Evolutionary conservation across 257 asterid genomes (phyloP).

Genomic region (Gentiana macrophylla): DNA sequence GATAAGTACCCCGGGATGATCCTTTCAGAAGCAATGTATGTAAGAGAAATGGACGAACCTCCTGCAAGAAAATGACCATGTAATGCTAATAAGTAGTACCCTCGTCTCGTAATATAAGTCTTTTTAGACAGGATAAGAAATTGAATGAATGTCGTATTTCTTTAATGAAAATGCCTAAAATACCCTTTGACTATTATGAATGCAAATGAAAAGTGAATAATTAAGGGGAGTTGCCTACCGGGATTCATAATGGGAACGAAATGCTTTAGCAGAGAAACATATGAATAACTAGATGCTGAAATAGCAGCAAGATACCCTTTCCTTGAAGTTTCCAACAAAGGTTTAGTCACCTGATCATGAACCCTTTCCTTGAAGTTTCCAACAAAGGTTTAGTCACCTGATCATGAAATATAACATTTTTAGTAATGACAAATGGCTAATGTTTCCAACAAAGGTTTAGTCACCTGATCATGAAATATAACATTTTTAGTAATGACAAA

Average conservation of each 20-base stretch:
- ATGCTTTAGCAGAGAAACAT: conserved; percentile 55
- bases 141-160: too few species aligned
- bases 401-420: conserved; percentile 7
- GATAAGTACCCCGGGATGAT: conserved; percentile 65
- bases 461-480: conserved; percentile 29
- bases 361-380: conserved; percentile 23
- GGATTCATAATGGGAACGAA: conserved; percentile 76
- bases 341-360: conserved; percentile 51
- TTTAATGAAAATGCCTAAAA: too few species aligned
- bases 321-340: conserved; percentile 72
- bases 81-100: neutral
- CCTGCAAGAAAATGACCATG: conserved; percentile 32
- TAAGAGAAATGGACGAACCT: conserved; percentile 70
- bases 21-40: conserved; percentile 75
- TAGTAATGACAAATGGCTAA: too few species aligned
- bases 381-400: conserved; percentile 72
- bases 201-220: neutral
- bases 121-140: too few species aligned
- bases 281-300: conserved; percentile 87
- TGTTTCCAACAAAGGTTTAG: conserved; percentile 73
- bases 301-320: conserved; percentile 83
- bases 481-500: too few species aligned
- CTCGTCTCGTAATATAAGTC: too few species aligned
- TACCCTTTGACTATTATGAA: too few species aligned
- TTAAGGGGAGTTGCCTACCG: conserved; percentile 24